Conservation (phyloP, 495 filamentous ascomycete genomes). For the Penicillium cataractarum region DNA sequence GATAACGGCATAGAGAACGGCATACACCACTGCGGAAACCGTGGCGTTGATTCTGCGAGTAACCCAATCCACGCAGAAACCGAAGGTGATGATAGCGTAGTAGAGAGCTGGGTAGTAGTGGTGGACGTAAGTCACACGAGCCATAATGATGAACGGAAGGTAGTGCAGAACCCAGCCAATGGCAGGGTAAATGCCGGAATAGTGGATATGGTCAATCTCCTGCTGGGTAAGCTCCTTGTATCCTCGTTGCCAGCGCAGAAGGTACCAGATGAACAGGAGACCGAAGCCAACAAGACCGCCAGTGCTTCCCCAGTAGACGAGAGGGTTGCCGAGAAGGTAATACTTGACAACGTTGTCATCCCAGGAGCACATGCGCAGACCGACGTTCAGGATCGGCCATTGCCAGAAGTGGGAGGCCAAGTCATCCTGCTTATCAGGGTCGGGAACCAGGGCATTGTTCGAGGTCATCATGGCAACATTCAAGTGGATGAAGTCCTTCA, state of each 20-base stretch:
- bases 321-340: constrained; percentile 94
- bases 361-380: constrained; percentile 98
- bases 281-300: constrained; percentile 72
- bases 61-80: constrained; percentile 87
- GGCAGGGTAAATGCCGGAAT: constrained; percentile 86
- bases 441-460: constrained; percentile 96
- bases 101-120: constrained; percentile 99
- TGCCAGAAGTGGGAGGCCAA: constrained; percentile 97
- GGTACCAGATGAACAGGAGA: constrained; percentile 77
- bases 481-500: constrained; percentile 94
- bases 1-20: constrained; percentile 67
- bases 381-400: constrained; percentile 95
- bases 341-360: constrained; percentile 95
- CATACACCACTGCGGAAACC: constrained; percentile 65
- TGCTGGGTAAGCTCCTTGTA: constrained; percentile 77
- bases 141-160: constrained; percentile 94
- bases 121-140: constrained; percentile 96
- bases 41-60: constrained; percentile 63
- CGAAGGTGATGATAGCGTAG: constrained; percentile 88
- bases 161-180: constrained; percentile 97
- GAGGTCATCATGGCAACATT: constrained; percentile 99
- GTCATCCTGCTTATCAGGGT: constrained; percentile 99
- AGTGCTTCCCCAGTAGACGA: constrained; percentile 95
- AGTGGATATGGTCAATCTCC: constrained; percentile 92
- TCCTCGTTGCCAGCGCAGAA: constrained; percentile 94